phyloP scores from a whole-genome alignment of 2,329 filamentous ascomycete genomes.

The Beauveria pseudobassiana region DNA sequence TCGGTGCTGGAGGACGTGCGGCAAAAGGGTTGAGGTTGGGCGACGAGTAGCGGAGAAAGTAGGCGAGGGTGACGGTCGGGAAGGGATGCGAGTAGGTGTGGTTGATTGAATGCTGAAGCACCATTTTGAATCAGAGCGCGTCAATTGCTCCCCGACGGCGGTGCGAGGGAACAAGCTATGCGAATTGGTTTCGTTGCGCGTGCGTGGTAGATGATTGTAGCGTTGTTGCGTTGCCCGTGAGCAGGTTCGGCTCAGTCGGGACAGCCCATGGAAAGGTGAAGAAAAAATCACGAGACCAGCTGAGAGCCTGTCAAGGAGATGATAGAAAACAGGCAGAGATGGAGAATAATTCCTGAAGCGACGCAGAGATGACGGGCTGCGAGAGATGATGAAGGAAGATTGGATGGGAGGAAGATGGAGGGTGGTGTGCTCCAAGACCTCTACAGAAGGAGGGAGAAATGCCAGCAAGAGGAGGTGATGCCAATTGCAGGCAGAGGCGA shows the following conservation, averaged over 20 bases:
- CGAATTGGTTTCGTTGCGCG: neutral
- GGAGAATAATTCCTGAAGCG: neutral
- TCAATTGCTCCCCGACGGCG: conserved; percentile 12
- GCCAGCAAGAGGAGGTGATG: conserved; percentile 4
- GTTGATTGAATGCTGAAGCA: conserved; percentile 57
- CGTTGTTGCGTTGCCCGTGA: conserved; percentile 10
- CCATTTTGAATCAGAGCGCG: conserved; percentile 40
- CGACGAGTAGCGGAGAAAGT: conserved; percentile 78
- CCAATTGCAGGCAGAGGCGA: conserved; percentile 7
- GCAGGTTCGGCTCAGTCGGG: conserved; percentile 18
- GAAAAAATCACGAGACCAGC: conserved; percentile 11
- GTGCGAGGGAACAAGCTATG: conserved; percentile 1
- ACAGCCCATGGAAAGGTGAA: conserved; percentile 16
- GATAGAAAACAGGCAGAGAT: neutral
- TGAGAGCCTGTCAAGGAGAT: neutral
- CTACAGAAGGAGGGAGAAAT: conserved; percentile 14
- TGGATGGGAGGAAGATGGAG: neutral
- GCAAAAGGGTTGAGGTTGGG: conserved; percentile 68
- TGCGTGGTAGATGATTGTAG: neutral
- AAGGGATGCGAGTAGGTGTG: conserved; percentile 76
- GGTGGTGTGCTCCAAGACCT: conserved; percentile 13
- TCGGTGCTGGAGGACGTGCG: conserved; percentile 70
- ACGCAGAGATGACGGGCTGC: conserved; percentile 4
- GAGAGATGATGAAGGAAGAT: conserved; percentile 2
- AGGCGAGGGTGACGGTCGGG: conserved; percentile 78